phyloP scores from a whole-genome alignment of 495 filamentous ascomycete species.

The Talaromyces trachyspermus region DNA sequence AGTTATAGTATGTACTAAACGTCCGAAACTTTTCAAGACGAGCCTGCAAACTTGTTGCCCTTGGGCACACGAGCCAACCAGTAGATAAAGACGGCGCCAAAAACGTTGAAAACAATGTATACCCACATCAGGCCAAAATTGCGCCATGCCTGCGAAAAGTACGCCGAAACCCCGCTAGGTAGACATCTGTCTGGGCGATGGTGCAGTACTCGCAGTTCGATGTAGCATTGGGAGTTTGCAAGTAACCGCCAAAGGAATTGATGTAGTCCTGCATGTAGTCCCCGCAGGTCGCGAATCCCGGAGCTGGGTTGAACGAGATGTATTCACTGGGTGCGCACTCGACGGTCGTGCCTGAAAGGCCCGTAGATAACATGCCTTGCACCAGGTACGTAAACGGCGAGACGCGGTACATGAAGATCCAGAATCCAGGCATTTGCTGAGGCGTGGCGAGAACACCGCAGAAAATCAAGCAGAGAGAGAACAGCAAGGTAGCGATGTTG shows the following conservation, averaged over 20 bases:
- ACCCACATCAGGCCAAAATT: slow-evolving; percentile 66
- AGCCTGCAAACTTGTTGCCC: slow-evolving; percentile 26
- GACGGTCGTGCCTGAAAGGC: slow-evolving; percentile 51
- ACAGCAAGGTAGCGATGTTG: slow-evolving; percentile 59
- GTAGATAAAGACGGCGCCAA: slow-evolving; percentile 65
- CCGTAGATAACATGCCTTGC: slow-evolving; percentile 53
- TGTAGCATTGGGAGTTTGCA: slow-evolving; percentile 45
- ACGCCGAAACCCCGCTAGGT: slow-evolving; percentile 43
- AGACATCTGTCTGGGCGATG: slow-evolving; percentile 52
- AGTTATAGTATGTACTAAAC: too few species aligned
- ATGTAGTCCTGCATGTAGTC: slow-evolving; percentile 52
- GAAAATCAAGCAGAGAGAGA: slow-evolving; percentile 62
- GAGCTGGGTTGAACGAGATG: slow-evolving; percentile 45
- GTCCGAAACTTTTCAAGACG: too few species aligned
- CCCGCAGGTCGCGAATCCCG: slow-evolving; percentile 42
- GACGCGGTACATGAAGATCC: slow-evolving; percentile 80
- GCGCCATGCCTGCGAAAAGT: slow-evolving; percentile 55
- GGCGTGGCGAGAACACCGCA: slow-evolving; percentile 65
- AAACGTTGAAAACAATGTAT: slow-evolving; percentile 72
- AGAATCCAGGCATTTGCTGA: slow-evolving; percentile 57
- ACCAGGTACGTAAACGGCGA: slow-evolving; percentile 71
- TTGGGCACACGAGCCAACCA: slow-evolving; percentile 76
- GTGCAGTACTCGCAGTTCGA: slow-evolving; percentile 55
- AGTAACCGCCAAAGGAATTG: slow-evolving; percentile 36
- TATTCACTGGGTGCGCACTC: slow-evolving; percentile 56